These are phyloP conservation scores for Fusarium subtropicale DNA, from an alignment of 2,329 filamentous ascomycete genomes.

Conservation along the genomic window DNA sequence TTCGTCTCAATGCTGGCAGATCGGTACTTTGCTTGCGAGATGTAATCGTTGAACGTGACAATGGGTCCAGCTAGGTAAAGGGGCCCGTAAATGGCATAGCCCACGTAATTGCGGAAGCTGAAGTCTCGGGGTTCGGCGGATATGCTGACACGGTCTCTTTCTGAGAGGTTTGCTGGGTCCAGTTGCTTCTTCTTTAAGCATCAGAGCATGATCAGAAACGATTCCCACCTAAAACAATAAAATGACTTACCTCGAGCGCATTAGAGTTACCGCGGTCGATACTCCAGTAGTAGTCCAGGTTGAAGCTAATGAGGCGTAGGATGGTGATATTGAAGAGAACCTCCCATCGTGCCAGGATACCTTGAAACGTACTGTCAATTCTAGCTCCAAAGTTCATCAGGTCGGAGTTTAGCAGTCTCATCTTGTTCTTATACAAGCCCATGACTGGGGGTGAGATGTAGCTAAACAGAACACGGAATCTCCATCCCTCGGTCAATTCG, in stretches of 20 bases:
- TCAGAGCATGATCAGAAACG: slow-evolving; percentile 61
- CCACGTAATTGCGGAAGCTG: slow-evolving; percentile 86
- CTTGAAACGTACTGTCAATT: slow-evolving; percentile 79
- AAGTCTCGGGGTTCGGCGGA: slow-evolving; percentile 79
- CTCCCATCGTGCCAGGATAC: slow-evolving; percentile 91
- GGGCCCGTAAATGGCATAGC: slow-evolving; percentile 90
- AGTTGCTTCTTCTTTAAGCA: slow-evolving; percentile 95
- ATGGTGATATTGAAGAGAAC: slow-evolving; percentile 98
- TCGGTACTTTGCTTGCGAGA: slow-evolving; percentile 83
- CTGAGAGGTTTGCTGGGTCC: slow-evolving; percentile 86
- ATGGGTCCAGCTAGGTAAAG: slow-evolving; percentile 94
- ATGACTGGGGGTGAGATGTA: slow-evolving; percentile 57
- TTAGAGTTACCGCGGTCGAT: slow-evolving; percentile 71
- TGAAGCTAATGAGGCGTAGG: slow-evolving; percentile 93
- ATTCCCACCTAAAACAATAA: slow-evolving; percentile 13
- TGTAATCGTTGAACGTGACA: slow-evolving; percentile 97
- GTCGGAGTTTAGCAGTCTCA: slow-evolving; percentile 51
- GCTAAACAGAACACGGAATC: slow-evolving; percentile 70
- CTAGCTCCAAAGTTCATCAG: slow-evolving; percentile 73
- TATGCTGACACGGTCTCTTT: slow-evolving; percentile 84
- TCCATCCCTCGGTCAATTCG: slow-evolving; percentile 84
- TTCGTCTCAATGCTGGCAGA: slow-evolving; percentile 74
- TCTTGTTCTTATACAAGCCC: slow-evolving; percentile 45
- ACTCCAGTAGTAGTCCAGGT: slow-evolving; percentile 97
- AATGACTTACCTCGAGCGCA: slow-evolving; percentile 79